Evolutionary conservation across 805 yeast species (phyloP).

Genomic region (Teunomyces lycoperdinae): DNA sequence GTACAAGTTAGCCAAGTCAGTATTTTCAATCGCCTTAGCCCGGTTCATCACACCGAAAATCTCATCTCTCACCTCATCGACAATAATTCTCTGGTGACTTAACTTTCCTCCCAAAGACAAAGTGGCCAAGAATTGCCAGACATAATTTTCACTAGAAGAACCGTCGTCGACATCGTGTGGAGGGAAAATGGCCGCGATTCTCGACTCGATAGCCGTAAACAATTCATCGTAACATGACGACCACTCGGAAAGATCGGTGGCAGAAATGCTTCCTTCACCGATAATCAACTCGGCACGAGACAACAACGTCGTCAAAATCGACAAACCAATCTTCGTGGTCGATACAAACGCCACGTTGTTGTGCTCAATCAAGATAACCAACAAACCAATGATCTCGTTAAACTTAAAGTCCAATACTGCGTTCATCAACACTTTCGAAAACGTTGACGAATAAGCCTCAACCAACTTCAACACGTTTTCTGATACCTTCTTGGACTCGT

Average conservation of each 20-base stretch:
- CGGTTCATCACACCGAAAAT: slow-evolving; percentile 83
- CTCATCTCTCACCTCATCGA: slow-evolving; percentile 90
- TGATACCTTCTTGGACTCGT: slow-evolving; percentile 50
- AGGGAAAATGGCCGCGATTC: slow-evolving; percentile 78
- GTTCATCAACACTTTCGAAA: slow-evolving; percentile 79
- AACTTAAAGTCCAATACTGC: slow-evolving; percentile 79
- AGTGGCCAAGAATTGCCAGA: slow-evolving; percentile 96
- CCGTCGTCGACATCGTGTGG: slow-evolving; percentile 54
- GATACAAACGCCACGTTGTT: slow-evolving; percentile 69
- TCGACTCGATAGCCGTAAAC: slow-evolving; percentile 75
- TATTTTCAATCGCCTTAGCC: slow-evolving; percentile 61
- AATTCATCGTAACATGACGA: slow-evolving; percentile 74
- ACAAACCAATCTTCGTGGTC: slow-evolving; percentile 76
- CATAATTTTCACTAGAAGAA: slow-evolving; percentile 55
- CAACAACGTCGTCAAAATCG: slow-evolving; percentile 82
- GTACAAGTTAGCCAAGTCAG: slow-evolving; percentile 43
- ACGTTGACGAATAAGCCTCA: slow-evolving; percentile 76
- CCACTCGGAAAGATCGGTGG: slow-evolving; percentile 68
- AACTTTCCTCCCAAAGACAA: slow-evolving; percentile 87
- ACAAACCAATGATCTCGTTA: slow-evolving; percentile 72
- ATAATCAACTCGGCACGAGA: slow-evolving; percentile 89
- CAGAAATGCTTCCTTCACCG: slow-evolving; percentile 67
- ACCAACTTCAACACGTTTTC: slow-evolving; percentile 54
- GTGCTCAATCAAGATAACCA: slow-evolving; percentile 66
- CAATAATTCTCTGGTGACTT: slow-evolving; percentile 88